Percentiles rank a stretch among this genome's conserved stretches.
phyloP scores from a whole-genome alignment of 371 early-diverging fungal species.

The Mortierella sp. region DNA sequence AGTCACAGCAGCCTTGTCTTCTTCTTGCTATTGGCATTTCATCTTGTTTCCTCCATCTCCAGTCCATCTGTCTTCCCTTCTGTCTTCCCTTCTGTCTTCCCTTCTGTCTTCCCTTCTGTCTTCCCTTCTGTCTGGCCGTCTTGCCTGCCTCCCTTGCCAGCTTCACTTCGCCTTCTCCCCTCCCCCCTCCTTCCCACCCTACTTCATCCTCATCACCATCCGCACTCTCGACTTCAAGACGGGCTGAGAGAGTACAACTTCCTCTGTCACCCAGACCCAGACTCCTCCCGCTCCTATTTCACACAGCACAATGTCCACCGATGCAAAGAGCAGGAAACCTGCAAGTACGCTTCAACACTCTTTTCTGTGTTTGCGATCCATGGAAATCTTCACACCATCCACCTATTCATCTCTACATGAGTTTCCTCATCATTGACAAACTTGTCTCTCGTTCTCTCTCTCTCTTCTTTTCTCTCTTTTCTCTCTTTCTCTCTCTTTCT shows the following conservation, averaged over 20 bases:
- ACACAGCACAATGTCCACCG: slow-evolving; percentile 22
- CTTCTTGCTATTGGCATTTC: too few relatives aligned
- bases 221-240: not conserved
- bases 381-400: too few relatives aligned
- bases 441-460: not conserved
- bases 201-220: not conserved
- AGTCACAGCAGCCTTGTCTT: too few relatives aligned
- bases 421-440: too few relatives aligned
- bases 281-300: too few relatives aligned
- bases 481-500: not conserved
- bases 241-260: not conserved
- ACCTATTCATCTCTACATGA: not conserved
- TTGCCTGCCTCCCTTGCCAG: not conserved
- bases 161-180: slow-evolving; percentile 2
- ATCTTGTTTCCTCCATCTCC: too few relatives aligned
- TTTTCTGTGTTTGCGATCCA: too few relatives aligned
- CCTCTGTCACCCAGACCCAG: not conserved
- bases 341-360: slow-evolving; percentile 26
- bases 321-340: slow-evolving; percentile 53
- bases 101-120: too few relatives aligned
- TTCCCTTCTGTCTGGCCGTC: not conserved
- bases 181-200: not conserved
- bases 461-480: not conserved
- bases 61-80: too few relatives aligned
- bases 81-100: too few relatives aligned